These are phyloP conservation scores for Sphagnum contortum DNA, from an alignment of 225 moss, liverwort and hornwort species.

Conservation along the genomic window DNA sequence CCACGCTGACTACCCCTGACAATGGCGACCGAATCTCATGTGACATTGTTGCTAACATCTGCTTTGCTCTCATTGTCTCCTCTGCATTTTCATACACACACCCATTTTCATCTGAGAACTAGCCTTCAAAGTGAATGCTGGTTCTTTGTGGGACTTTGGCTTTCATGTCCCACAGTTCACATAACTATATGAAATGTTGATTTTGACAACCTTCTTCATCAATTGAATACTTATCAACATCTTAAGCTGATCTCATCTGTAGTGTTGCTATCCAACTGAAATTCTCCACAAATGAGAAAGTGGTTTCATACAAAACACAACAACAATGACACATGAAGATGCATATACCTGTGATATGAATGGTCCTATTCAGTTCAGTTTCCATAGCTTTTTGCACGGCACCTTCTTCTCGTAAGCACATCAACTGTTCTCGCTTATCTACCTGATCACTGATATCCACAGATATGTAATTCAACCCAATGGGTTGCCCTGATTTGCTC, in stretches of 20 bases:
- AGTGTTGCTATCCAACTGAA: no score
- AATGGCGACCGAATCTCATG: constrained; percentile 87
- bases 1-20: constrained; percentile 82
- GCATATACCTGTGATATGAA: constrained; percentile 25
- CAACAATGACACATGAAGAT: no score
- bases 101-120: neutral
- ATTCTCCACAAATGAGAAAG: no score
- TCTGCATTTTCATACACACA: constrained; percentile 23
- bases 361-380: constrained; percentile 27
- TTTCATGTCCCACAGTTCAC: no score
- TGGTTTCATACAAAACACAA: no score
- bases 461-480: constrained; percentile 58
- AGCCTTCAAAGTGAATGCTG: no score
- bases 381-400: constrained; percentile 40
- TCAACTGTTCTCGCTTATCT: constrained; percentile 24
- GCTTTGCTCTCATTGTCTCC: constrained; percentile 85
- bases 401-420: constrained; percentile 17
- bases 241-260: no score
- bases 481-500: constrained; percentile 28
- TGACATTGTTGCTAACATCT: constrained; percentile 88
- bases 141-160: no score
- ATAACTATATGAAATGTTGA: no score
- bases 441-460: constrained; percentile 72
- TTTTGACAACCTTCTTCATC: no score
- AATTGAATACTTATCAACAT: no score